Percentiles rank a stretch among this genome's conserved stretches.
phyloP scores from a whole-genome alignment of 768 basidiomycete genomes.

The Lactarius quietus region DNA sequence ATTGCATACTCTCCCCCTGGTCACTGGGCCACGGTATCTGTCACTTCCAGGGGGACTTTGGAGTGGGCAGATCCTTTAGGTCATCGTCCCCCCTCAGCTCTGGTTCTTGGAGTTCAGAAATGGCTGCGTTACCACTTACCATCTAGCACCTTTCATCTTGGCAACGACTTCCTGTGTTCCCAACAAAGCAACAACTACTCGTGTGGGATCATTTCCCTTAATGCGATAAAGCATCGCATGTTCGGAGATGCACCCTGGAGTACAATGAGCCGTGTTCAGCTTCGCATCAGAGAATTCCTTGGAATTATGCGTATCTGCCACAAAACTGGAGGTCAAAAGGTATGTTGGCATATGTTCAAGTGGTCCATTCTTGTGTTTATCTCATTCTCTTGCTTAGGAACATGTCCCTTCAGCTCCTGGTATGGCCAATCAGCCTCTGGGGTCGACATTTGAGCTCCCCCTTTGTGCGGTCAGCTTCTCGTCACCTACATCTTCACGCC shows the following conservation, averaged over 20 bases:
- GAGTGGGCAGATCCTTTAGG: background rate
- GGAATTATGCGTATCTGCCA: background rate
- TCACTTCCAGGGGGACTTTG: background rate
- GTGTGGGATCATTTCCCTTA: background rate
- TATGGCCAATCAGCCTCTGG: no score
- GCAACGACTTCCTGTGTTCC: background rate
- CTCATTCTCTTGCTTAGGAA: no score
- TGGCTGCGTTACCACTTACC: background rate
- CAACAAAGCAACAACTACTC: background rate
- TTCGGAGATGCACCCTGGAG: background rate
- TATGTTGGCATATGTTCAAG: background rate
- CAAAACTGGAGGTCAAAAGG: background rate
- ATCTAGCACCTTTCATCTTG: background rate
- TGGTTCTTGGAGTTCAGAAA: background rate
- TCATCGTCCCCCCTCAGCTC: background rate
- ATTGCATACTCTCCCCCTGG: background rate
- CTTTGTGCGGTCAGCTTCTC: no score
- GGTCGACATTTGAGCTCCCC: no score
- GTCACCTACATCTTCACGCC: no score
- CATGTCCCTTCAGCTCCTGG: no score
- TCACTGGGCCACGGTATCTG: background rate
- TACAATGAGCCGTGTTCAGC: background rate
- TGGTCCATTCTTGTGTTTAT: background rate
- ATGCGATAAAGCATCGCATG: background rate
- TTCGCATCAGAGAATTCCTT: background rate